Conservation (phyloP, 1,284 basidiomycete genomes). For the Lignosus rhinocerotis region DNA sequence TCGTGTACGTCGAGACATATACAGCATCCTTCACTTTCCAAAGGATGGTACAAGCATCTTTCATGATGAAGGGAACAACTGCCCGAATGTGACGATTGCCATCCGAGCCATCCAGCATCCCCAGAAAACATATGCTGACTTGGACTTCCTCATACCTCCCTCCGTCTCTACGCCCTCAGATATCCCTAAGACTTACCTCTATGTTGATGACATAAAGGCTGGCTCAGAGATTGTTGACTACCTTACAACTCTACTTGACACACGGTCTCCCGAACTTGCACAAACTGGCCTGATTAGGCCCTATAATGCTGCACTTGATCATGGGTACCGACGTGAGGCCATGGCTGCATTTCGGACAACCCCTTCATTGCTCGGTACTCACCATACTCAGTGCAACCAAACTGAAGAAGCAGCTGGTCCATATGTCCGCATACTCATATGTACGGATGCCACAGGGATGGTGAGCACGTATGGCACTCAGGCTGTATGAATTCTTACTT, state of each 20-base stretch:
- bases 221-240: constrained; percentile 26
- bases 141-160: constrained; percentile 39
- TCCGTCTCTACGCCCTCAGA: constrained; percentile 2
- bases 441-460: constrained; percentile 34
- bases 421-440: constrained; percentile 24
- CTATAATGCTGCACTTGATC: too few species aligned
- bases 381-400: constrained; percentile 25
- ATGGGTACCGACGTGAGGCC: background rate
- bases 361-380: too few species aligned
- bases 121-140: constrained; percentile 37
- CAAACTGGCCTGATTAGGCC: too few species aligned
- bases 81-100: constrained; percentile 39
- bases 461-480: too few species aligned
- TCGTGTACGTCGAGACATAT: constrained; percentile 35
- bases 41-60: too few species aligned
- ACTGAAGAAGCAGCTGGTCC: constrained; percentile 11
- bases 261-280: too few species aligned
- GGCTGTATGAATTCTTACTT: too few species aligned
- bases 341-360: too few species aligned
- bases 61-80: constrained; percentile 44
- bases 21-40: too few species aligned
- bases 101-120: constrained; percentile 39
- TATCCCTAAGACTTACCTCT: constrained; percentile 27
- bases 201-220: constrained; percentile 22
- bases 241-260: constrained; percentile 3